phyloP scores from a whole-genome alignment of 352 stramenopile genomes.

The Aphanomyces stellatus region DNA sequence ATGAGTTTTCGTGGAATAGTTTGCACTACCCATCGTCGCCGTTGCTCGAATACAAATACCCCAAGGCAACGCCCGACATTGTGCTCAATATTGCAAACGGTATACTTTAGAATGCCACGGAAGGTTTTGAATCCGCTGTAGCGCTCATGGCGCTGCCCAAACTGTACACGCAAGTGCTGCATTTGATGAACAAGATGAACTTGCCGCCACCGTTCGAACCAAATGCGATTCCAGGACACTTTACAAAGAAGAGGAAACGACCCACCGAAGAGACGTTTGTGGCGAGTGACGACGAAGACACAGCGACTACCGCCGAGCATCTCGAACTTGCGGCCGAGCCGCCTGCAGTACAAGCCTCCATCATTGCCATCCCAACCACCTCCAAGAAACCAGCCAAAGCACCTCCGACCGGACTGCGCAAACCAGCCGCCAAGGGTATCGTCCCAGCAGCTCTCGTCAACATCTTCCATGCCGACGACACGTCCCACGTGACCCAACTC shows the following conservation, averaged over 20 bases:
- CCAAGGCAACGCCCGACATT: constrained; percentile 58
- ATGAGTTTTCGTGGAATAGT: constrained; percentile 28
- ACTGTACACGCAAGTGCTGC: constrained; percentile 86
- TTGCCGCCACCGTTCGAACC: constrained; percentile 69
- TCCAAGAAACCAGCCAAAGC: no score
- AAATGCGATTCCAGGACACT: constrained; percentile 53
- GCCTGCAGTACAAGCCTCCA: not conserved
- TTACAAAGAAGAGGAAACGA: constrained; percentile 25
- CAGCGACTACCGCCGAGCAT: no score
- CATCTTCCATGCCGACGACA: constrained; percentile 5
- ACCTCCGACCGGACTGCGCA: not conserved
- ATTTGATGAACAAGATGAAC: constrained; percentile 92
- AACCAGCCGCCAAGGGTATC: not conserved
- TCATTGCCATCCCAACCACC: not conserved
- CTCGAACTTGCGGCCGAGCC: no score
- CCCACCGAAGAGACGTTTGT: constrained; percentile 22
- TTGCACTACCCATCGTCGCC: constrained; percentile 80
- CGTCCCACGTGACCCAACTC: not conserved
- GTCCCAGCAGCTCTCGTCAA: not conserved
- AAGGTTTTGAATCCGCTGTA: constrained; percentile 23
- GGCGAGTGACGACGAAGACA: constrained; percentile 21
- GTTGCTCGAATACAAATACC: constrained; percentile 83
- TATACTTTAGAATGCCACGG: no score
- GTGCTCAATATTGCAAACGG: constrained; percentile 84
- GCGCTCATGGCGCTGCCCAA: constrained; percentile 76